A percentile compares a stretch with the other conserved stretches of the same genome.
Evolutionary conservation across 805 yeast species (phyloP).

Genomic region (Wickerhamomyces xylosicus): DNA sequence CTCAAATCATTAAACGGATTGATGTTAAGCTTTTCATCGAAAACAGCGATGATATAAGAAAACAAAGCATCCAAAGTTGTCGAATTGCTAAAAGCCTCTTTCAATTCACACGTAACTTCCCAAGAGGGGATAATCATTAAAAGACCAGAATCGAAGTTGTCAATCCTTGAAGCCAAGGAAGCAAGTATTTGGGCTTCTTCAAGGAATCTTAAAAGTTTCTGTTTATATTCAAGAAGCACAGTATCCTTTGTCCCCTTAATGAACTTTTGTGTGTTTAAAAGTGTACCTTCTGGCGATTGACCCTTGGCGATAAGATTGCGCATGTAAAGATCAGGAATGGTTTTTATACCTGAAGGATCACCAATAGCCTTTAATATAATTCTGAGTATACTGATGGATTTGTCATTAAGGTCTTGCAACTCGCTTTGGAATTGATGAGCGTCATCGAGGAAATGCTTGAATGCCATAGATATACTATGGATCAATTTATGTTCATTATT

Average conservation of each 20-base stretch:
- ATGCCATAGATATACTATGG: conserved; percentile 36
- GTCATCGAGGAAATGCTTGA: conserved; percentile 28
- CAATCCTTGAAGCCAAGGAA: conserved; percentile 4
- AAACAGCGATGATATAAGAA: conserved; percentile 11
- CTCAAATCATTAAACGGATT: conserved; percentile 16
- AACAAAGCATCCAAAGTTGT: conserved; percentile 10
- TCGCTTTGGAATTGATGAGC: conserved; percentile 26
- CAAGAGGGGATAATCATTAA: conserved; percentile 11
- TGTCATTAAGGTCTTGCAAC: conserved; percentile 20
- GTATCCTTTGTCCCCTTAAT: conserved; percentile 21
- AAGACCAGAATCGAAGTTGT: conserved; percentile 3
- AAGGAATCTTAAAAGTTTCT: conserved; percentile 18
- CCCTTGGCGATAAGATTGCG: conserved; percentile 24
- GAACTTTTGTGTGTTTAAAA: conserved; percentile 23
- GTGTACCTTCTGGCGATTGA: conserved; percentile 14
- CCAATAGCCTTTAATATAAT: conserved; percentile 21
- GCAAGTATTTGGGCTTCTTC: conserved; percentile 3
- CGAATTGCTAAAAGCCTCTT: conserved; percentile 3
- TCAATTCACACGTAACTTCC: conserved; percentile 3
- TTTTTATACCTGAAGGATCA: conserved; percentile 27
- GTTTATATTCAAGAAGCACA: conserved; percentile 22
- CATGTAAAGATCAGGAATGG: conserved; percentile 31
- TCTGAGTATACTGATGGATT: conserved; percentile 19
- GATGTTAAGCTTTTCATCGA: conserved; percentile 13
- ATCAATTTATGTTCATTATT: conserved; percentile 40